Conservation (phyloP, 73 alveolate species). For the Strombidium stylifer region DNA sequence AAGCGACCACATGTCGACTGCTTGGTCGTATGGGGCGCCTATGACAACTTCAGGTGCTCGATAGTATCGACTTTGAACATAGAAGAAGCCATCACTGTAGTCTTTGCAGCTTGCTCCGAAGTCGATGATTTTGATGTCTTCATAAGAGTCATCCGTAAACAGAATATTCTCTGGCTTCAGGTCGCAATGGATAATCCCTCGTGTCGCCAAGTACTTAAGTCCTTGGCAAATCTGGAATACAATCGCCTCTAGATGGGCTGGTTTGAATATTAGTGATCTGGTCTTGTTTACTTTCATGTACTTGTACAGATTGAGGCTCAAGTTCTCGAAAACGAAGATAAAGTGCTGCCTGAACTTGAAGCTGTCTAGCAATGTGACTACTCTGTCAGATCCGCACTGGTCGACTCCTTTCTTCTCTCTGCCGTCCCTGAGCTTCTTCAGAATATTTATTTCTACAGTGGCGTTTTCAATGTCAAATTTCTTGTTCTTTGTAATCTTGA, state of each 20-base stretch:
- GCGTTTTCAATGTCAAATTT: constrained; percentile 52
- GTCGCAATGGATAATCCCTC: constrained; percentile 44
- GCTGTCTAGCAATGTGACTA: constrained; percentile 45
- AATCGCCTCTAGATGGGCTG: constrained; percentile 46
- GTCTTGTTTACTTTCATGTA: constrained; percentile 47
- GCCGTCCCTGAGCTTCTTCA: constrained; percentile 57
- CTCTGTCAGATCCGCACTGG: constrained; percentile 45
- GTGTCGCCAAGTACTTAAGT: constrained; percentile 12
- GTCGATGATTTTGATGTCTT: constrained; percentile 72
- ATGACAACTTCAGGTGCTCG: constrained; percentile 50
- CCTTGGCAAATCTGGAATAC: constrained; percentile 55
- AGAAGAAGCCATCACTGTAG: constrained; percentile 43
- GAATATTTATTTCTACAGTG: constrained; percentile 55
- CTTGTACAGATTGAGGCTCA: constrained; percentile 65
- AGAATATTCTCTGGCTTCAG: constrained; percentile 67
- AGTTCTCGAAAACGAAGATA: constrained; percentile 69
- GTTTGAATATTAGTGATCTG: constrained; percentile 54
- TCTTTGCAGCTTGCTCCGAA: constrained; percentile 74
- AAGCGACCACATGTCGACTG: constrained; percentile 56
- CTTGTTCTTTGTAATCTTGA: constrained; percentile 33
- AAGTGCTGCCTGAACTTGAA: constrained; percentile 59
- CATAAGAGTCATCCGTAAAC: constrained; percentile 40
- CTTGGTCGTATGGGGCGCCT: constrained; percentile 30
- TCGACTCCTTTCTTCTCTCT: constrained; percentile 47
- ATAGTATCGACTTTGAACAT: constrained; percentile 45